Percentiles rank a stretch among this genome's conserved stretches.
phyloP scores from a whole-genome alignment of 441 rosid genomes.

The Brassica hybrid region DNA sequence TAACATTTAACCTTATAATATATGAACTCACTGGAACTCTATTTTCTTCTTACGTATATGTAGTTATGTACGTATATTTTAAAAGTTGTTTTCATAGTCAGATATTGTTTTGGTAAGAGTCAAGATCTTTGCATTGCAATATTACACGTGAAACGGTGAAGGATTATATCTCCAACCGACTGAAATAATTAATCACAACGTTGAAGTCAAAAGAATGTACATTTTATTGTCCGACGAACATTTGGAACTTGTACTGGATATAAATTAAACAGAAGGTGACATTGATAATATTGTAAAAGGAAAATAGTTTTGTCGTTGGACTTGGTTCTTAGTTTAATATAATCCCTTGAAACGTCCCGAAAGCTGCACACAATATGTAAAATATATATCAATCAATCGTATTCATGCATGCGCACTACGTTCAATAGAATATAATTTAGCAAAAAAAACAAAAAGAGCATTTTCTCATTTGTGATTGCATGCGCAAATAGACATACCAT shows the following conservation, averaged over 20 bases:
- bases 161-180: too few relatives aligned
- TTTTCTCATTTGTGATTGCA: background rate
- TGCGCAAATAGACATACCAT: background rate
- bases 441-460: background rate
- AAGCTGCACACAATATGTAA: background rate
- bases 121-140: background rate
- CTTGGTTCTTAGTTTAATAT: background rate
- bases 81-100: background rate
- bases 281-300: background rate
- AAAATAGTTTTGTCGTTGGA: background rate
- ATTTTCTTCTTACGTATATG: background rate
- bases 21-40: background rate
- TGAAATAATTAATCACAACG: slow-evolving; percentile 1
- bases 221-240: slow-evolving; percentile 8
- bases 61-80: background rate
- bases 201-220: slow-evolving; percentile 5
- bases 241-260: slow-evolving; percentile 1
- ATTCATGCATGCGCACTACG: slow-evolving; percentile 6
- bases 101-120: background rate
- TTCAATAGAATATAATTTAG: too few relatives aligned
- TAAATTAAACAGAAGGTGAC: background rate
- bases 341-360: background rate
- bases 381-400: background rate
- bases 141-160: too few relatives aligned
- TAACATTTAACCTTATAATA: background rate